Base-by-base conservation (phyloP, 192 early-diverging fungal species). In the Linnemannia zychae region DNA sequence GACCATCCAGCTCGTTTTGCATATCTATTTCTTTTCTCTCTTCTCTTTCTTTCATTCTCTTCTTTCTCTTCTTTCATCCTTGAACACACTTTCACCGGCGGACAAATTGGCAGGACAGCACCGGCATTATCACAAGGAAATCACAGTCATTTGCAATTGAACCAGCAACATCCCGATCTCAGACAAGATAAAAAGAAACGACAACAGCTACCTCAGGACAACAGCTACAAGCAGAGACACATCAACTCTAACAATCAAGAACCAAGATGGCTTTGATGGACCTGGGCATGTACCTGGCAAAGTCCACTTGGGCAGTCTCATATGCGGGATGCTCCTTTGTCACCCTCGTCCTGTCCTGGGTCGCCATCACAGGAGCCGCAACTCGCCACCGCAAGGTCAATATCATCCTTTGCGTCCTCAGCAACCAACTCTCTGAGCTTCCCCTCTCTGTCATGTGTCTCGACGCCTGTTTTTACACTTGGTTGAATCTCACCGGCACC, bases 391-490 rank as follows among this genome's bases (percentile, higher is more conserved):
- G 83, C 3, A 76, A 53, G 22, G 24, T 79, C 66, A 85, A 85
- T 28, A 67, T 74, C 44, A 33, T 76, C 7, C 83, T 85, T 31
- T 85, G 77, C 48, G 53, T 71, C 13, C 74, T 79, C 53, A 68
- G 70, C 22, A 85, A 79, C 78, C 73, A 79, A 1, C 74, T 85
- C 18, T 79, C 77, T 3, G 83, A 85, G 31, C 46, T 85, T 15
- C 83, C 83, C 0, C 28, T 85, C 46, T 68, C 78, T 33, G 48
- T 78, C 24, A 84, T 84, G 82, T 75, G 63, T 18, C 71, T 74
- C 33, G 77, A 79, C 46, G 83, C 83, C 17, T 79, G 77, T 47
- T 79, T 85, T 63, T 85, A 79, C n/a, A 85, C 83, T 1, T 85
- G 83, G 83, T 48, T 85, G 36, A 76, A 71, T 34, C 52, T 85